These are phyloP conservation scores for Chlorophyllum brunneum DNA, from an alignment of 768 basidiomycete genomes.

Conservation along the genomic window DNA sequence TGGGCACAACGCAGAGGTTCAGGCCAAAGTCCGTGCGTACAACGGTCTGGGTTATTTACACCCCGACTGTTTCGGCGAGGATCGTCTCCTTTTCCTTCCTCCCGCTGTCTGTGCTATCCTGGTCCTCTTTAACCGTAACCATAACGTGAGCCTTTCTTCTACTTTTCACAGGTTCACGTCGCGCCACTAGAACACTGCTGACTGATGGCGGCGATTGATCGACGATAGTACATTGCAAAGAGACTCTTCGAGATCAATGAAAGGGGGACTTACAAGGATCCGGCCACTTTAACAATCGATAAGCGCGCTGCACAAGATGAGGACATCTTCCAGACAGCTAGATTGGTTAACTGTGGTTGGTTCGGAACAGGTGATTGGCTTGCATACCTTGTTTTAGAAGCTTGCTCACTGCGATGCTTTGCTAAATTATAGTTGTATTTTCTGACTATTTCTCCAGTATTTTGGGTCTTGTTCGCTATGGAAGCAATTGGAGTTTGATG, in stretches of 20 bases:
- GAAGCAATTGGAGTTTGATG: slow-evolving; percentile 72
- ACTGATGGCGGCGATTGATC: no score
- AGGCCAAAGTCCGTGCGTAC: slow-evolving; percentile 51
- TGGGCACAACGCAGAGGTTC: slow-evolving; percentile 61
- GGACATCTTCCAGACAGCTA: slow-evolving; percentile 81
- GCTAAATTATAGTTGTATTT: slow-evolving; percentile 48
- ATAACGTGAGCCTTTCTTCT: slow-evolving; percentile 55
- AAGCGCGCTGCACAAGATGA: slow-evolving; percentile 53
- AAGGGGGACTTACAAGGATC: slow-evolving; percentile 57
- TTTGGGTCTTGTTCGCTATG: slow-evolving; percentile 71
- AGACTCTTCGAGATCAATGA: slow-evolving; percentile 83
- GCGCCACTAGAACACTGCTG: no score
- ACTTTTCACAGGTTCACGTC: neutral
- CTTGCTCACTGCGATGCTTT: slow-evolving; percentile 9
- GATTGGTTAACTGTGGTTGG: slow-evolving; percentile 78
- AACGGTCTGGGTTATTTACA: slow-evolving; percentile 64
- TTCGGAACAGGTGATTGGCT: slow-evolving; percentile 48
- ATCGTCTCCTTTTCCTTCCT: slow-evolving; percentile 74
- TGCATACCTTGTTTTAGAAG: neutral
- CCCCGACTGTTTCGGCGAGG: slow-evolving; percentile 77
- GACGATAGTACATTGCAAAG: slow-evolving; percentile 71
- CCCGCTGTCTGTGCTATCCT: slow-evolving; percentile 72
- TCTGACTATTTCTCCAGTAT: slow-evolving; percentile 82
- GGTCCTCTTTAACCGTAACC: slow-evolving; percentile 87
- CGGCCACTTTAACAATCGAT: slow-evolving; percentile 38